Evolutionary conservation across 2,329 filamentous ascomycete species (phyloP).

Genomic region (Ascochyta fabae): DNA sequence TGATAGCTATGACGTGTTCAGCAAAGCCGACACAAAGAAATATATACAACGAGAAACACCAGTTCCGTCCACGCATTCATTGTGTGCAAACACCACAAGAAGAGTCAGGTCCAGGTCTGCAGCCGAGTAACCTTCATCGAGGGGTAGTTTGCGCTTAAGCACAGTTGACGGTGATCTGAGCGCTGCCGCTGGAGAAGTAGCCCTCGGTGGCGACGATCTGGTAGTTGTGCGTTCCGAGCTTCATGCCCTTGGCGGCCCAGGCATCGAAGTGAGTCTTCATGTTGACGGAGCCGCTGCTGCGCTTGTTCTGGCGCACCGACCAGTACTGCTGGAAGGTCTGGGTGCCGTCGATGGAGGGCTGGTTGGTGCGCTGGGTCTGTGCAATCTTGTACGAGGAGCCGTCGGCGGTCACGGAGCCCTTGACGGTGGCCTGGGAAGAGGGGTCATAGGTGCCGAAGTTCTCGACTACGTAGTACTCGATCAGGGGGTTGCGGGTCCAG

Average conservation of each 20-base stretch:
- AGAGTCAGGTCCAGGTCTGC: conserved; percentile 7
- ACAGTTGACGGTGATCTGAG: conserved; percentile 56
- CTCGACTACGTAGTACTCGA: conserved; percentile 62
- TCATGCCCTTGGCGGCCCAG: conserved; percentile 43
- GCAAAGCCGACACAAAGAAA: background rate
- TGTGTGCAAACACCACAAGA: background rate
- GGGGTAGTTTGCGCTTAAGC: conserved; percentile 16
- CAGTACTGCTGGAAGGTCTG: conserved; percentile 61
- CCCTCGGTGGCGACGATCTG: conserved; percentile 62
- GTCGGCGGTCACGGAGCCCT: conserved; percentile 42
- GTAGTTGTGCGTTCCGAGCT: conserved; percentile 42
- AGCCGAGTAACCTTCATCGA: conserved; percentile 2
- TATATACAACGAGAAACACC: conserved; percentile 7
- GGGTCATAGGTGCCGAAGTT: conserved; percentile 61
- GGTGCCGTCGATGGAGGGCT: conserved; percentile 59
- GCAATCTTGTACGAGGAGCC: conserved; percentile 44
- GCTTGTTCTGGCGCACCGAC: conserved; percentile 47
- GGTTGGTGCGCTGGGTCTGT: conserved; percentile 45
- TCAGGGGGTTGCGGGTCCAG: conserved; percentile 61
- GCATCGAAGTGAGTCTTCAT: conserved; percentile 46
- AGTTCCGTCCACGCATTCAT: background rate
- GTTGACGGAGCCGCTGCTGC: conserved; percentile 39
- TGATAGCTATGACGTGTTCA: no score
- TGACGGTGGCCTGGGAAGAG: conserved; percentile 50
- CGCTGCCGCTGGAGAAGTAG: conserved; percentile 58